Evolutionary conservation across 2,329 filamentous ascomycete species (phyloP).

Genomic region (Escovopsis sp.): DNA sequence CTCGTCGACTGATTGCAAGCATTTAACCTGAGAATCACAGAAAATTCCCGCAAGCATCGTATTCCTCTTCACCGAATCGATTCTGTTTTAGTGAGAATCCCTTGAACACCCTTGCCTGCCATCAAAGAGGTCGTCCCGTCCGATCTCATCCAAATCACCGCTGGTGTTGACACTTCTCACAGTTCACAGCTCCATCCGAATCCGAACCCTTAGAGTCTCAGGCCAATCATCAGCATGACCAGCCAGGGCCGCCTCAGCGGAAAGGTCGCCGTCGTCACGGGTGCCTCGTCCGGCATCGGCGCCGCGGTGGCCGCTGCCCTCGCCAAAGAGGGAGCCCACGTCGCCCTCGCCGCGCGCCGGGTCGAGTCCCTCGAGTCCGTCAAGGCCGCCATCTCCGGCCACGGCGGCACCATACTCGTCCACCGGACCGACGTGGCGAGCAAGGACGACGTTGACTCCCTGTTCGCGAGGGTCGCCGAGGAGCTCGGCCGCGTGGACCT

Average conservation of each 20-base stretch:
- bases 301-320: constrained; percentile 58
- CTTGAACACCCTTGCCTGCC: too few relatives aligned
- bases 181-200: constrained; percentile 7
- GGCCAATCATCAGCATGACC: neutral
- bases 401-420: constrained; percentile 50
- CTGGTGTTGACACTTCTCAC: neutral
- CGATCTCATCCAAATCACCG: constrained; percentile 14
- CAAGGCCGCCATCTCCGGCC: constrained; percentile 41
- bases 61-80: too few relatives aligned
- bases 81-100: too few relatives aligned
- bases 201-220: constrained; percentile 5
- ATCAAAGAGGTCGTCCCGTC: too few relatives aligned
- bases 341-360: constrained; percentile 59
- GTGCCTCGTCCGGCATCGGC: constrained; percentile 67
- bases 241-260: constrained; percentile 47
- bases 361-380: constrained; percentile 52
- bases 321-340: constrained; percentile 54
- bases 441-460: constrained; percentile 47
- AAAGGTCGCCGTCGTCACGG: constrained; percentile 61
- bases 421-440: constrained; percentile 61
- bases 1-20: too few relatives aligned
- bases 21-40: too few relatives aligned
- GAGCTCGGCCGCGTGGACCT: constrained; percentile 62
- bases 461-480: constrained; percentile 43
- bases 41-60: too few relatives aligned